A percentile compares a stretch with the other conserved stretches of the same genome.
Conservation (phyloP, 768 basidiomycete species). For the Inosperma sp. region DNA sequence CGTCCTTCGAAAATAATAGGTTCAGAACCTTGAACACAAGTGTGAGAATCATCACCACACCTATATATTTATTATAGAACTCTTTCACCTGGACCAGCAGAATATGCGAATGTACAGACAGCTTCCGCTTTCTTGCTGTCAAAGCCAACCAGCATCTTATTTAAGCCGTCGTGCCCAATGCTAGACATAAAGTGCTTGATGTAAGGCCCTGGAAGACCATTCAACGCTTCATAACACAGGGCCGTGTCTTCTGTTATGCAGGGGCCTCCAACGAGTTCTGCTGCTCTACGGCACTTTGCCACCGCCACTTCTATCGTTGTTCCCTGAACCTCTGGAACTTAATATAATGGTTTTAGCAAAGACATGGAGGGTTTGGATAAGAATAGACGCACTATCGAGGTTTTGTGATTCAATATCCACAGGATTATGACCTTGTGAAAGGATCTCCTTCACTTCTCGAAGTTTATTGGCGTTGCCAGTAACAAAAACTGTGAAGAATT, state of each 20-base stretch:
- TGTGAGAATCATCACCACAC: neutral
- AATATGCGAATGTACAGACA: constrained; percentile 95
- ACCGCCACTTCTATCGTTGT: constrained; percentile 84
- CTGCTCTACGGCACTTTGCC: constrained; percentile 83
- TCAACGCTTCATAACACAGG: constrained; percentile 82
- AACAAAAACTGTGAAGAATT: constrained; percentile 67
- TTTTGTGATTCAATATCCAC: constrained; percentile 74
- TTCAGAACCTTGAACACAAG: constrained; percentile 42
- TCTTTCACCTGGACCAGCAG: constrained; percentile 61
- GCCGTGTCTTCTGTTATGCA: constrained; percentile 91
- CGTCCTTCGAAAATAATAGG: constrained; percentile 76
- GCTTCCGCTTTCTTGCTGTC: constrained; percentile 77
- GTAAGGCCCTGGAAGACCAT: constrained; percentile 93
- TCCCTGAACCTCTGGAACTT: constrained; percentile 94
- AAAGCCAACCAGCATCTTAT: constrained; percentile 76
- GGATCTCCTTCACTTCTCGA: constrained; percentile 80
- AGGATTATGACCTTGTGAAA: constrained; percentile 56
- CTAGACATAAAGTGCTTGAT: constrained; percentile 88
- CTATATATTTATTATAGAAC: neutral
- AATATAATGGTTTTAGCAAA: neutral
- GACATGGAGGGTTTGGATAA: neutral
- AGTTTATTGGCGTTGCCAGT: constrained; percentile 95
- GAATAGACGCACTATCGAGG: constrained; percentile 63
- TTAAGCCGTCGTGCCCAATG: constrained; percentile 87
- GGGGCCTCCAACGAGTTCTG: constrained; percentile 60